phyloP scores from a whole-genome alignment of 768 basidiomycete species.

The Termitomyces sp. region DNA sequence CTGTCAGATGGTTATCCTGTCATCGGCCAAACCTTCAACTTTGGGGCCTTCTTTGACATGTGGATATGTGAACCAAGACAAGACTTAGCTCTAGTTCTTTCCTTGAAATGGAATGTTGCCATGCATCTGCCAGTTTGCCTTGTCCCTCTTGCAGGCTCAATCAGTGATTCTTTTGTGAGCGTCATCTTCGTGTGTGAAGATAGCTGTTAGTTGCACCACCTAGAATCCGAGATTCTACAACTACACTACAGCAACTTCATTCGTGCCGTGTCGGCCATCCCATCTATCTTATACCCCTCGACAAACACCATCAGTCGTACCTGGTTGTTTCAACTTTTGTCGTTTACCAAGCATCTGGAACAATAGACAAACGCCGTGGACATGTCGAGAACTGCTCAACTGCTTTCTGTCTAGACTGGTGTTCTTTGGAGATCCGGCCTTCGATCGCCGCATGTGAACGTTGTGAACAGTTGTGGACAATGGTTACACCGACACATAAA shows the following conservation, averaged over 20 bases:
- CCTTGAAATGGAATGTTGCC: not conserved
- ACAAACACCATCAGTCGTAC: not conserved
- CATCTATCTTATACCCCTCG: not conserved
- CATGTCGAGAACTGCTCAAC: not conserved
- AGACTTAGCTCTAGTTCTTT: not conserved
- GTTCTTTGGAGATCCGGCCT: not conserved
- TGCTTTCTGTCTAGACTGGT: not conserved
- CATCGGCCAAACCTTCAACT: not conserved
- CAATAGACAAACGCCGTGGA: not conserved
- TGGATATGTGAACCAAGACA: not conserved
- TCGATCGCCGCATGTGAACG: not conserved
- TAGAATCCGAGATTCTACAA: constrained; percentile 1
- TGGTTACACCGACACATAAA: not conserved
- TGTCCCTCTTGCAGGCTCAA: not conserved
- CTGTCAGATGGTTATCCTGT: not conserved
- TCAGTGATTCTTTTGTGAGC: not conserved
- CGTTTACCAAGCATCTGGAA: not conserved
- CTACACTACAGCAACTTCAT: not conserved
- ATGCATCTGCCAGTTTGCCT: not conserved
- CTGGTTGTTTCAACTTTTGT: not conserved
- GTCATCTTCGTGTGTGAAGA: not conserved
- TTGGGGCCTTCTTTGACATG: constrained; percentile 6
- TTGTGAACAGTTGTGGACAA: not conserved
- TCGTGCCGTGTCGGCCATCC: not conserved
- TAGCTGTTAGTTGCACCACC: constrained; percentile 1